A percentile compares a stretch with the other conserved stretches of the same genome.
These are phyloP conservation scores for Talaromyces piceae DNA, from an alignment of 2,329 filamentous ascomycete genomes.

Conservation along the genomic window DNA sequence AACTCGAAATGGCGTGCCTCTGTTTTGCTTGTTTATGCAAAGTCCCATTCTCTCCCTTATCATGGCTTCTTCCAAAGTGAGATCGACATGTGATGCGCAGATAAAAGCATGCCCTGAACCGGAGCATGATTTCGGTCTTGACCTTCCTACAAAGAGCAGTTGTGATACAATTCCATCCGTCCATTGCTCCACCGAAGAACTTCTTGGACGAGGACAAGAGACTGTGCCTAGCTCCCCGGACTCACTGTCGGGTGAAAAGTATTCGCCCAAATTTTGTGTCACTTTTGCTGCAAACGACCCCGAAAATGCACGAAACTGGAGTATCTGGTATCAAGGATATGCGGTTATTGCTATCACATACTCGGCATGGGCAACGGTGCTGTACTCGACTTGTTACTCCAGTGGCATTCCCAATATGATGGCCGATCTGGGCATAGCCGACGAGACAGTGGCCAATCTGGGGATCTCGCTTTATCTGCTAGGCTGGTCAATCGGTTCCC, in stretches of 20 bases:
- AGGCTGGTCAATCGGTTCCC: conserved; percentile 59
- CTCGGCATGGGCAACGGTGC: conserved; percentile 31
- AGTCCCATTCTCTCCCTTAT: too few relatives aligned
- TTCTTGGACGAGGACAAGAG: neutral
- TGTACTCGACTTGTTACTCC: conserved; percentile 67
- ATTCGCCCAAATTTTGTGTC: neutral
- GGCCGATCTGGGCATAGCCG: conserved; percentile 51
- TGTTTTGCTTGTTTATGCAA: neutral
- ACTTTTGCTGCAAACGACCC: neutral
- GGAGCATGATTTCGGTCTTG: neutral
- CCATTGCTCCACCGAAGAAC: neutral
- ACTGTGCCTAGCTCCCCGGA: neutral
- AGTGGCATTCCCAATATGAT: conserved; percentile 60
- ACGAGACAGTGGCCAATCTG: conserved; percentile 53
- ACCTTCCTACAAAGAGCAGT: neutral
- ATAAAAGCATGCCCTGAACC: neutral
- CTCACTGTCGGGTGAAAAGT: neutral
- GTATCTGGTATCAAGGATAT: neutral
- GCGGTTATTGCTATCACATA: neutral
- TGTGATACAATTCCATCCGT: neutral
- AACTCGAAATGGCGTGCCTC: too few relatives aligned
- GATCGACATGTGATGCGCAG: neutral
- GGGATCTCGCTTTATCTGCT: conserved; percentile 66
- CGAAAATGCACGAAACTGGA: neutral
- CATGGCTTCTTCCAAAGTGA: neutral